Base-by-base conservation (phyloP, 352 stramenopile genomes). In the Pythium sukuiense region DNA sequence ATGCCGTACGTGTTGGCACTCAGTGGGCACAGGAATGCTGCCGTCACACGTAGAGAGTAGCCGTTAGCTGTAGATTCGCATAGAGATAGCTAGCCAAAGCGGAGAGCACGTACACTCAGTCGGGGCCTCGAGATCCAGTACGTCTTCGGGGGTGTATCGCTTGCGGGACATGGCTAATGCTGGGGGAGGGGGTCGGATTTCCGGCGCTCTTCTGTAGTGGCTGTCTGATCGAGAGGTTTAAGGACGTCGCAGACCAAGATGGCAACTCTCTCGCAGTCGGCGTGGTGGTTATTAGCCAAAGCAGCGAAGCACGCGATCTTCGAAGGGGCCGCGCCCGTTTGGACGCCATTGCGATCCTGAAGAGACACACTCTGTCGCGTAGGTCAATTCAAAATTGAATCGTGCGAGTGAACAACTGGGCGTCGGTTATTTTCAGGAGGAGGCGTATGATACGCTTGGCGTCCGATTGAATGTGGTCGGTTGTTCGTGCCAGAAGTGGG, bases 1-100 rank as follows among this genome's bases (percentile, higher is more conserved):
- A 99, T 98, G 61, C 92, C 89, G 74, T 98, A 97, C 35, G 78
- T 94, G 81, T 98, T 98, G 66, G 92, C 93, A 53, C 81, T 96
- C 56, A 98, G 73, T 18, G 95, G 87, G 55, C 96, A 99, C 20
- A 99, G 75, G 77, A 99, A 98, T 9, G 78, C 90, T 94, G 30
- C 24, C 53, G 33, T 0, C 29, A 61, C 24, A 37, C 26, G 37
- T 24, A 50, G 2, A 48, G 3, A 57, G 57, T 7, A 16, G 48
- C 18, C 4, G n/a, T 55, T 33, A 18, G 27, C 14, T 35, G 18
- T 16, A 30, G 5, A 58, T 29, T 27, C 27, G 2, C 5, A 8
- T 58, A 26, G 13, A 11, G 5, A 26, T 26, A 26, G 16, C n/a
- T 24, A 24, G 20, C 20, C 20, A 18, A 7, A 26, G 43, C 13